Evolutionary conservation across 1,139 yeast genomes (phyloP).

Genomic region (Pichia sp.): DNA sequence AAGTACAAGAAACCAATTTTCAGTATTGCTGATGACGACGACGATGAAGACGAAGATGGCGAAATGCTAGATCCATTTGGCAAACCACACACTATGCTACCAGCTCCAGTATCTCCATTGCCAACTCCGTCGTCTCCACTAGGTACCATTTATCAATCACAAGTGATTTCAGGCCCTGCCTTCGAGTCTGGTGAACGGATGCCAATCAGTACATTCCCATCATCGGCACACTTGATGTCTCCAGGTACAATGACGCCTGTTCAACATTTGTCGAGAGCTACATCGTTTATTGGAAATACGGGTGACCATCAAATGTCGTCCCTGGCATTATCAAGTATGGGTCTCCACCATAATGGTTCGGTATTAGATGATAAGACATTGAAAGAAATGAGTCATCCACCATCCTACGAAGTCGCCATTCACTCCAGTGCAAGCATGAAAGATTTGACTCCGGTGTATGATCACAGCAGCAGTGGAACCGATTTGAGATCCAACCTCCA

Average conservation of each 20-base stretch:
- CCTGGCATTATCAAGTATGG: background rate
- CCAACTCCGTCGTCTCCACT: too few species aligned
- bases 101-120: too few species aligned
- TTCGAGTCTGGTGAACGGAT: conserved; percentile 26
- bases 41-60: conserved; percentile 15
- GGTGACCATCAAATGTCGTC: background rate
- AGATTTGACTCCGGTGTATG: conserved; percentile 63
- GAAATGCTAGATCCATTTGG: conserved; percentile 6
- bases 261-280: conserved; percentile 58
- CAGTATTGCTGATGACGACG: conserved; percentile 41
- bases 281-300: conserved; percentile 37
- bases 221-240: conserved; percentile 17
- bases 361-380: conserved; percentile 31
- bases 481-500: conserved; percentile 30
- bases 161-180: conserved; percentile 31
- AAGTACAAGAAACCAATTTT: conserved; percentile 37
- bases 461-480: conserved; percentile 47
- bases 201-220: conserved; percentile 16
- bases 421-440: conserved; percentile 44
- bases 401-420: conserved; percentile 80
- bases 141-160: too few species aligned
- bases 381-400: conserved; percentile 39
- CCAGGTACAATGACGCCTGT: conserved; percentile 50
- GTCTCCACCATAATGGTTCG: background rate
- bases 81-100: too few species aligned